Evolutionary conservation across 768 basidiomycete species (phyloP).

Genomic region (Tylopilus rubrobrunneus): DNA sequence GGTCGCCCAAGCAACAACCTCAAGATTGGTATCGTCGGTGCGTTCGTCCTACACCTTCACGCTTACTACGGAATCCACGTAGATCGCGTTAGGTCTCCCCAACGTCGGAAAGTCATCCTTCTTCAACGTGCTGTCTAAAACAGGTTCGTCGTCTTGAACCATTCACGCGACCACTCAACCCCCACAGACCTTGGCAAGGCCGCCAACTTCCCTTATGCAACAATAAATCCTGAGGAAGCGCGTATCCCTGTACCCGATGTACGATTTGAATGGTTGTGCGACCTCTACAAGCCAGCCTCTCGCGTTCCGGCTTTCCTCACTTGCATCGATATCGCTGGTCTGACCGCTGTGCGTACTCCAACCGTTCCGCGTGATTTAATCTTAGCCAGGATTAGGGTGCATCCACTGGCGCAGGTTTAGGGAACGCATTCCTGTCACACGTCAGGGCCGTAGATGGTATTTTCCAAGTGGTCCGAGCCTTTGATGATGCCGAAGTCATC

Average conservation of each 20-base stretch:
- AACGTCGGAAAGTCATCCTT: conserved; percentile 99
- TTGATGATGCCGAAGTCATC: conserved; percentile 98
- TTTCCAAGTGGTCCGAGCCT: conserved; percentile 96
- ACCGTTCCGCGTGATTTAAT: conserved; percentile 2
- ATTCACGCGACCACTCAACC: conserved; percentile 1
- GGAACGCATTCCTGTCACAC: conserved; percentile 96
- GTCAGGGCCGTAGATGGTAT: conserved; percentile 99
- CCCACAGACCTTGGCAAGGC: conserved; percentile 80
- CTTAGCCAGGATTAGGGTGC: conserved; percentile 60
- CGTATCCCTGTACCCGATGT: conserved; percentile 93
- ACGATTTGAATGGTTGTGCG: conserved; percentile 93
- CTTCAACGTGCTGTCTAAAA: conserved; percentile 94
- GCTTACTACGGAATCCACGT: background rate
- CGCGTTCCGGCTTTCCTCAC: conserved; percentile 93
- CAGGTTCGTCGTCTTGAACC: conserved; percentile 48
- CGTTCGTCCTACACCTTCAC: conserved; percentile 23
- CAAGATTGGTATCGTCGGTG: conserved; percentile 98
- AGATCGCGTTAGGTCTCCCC: conserved; percentile 61
- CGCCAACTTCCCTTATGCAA: conserved; percentile 96
- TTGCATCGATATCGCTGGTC: conserved; percentile 97
- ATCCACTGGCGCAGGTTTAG: conserved; percentile 95
- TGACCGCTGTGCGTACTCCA: conserved; percentile 70
- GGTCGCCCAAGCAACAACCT: conserved; percentile 96
- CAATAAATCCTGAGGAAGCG: conserved; percentile 92
- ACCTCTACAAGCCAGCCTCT: conserved; percentile 83